Evolutionary conservation across 176 grass and related monocot genomes (phyloP).

Genomic region (Oryza coarctata): DNA sequence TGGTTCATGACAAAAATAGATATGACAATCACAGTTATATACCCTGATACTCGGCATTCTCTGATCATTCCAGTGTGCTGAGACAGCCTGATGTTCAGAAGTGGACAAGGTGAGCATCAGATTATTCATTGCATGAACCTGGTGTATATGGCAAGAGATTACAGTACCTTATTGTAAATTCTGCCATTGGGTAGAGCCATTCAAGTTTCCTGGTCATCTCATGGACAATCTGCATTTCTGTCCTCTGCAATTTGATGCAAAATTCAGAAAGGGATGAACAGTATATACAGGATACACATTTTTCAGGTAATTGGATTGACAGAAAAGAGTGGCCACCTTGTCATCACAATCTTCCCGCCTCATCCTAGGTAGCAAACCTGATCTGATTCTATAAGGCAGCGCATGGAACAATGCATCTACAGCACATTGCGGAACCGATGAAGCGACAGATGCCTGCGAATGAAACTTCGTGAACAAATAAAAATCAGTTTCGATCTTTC

Average conservation of each 20-base stretch:
- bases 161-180: conserved; percentile 51
- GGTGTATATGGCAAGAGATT: neutral
- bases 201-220: conserved; percentile 59
- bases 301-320: neutral
- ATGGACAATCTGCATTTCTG: conserved; percentile 31
- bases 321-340: conserved; percentile 3
- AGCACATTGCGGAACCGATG: neutral
- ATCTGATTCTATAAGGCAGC: conserved; percentile 18
- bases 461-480: neutral
- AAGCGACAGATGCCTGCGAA: neutral
- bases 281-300: neutral
- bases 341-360: neutral
- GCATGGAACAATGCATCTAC: conserved; percentile 2
- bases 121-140: conserved; percentile 8
- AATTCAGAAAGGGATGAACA: conserved; percentile 13
- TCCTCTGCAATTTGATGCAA: conserved; percentile 36
- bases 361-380: conserved; percentile 14
- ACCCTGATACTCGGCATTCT: conserved; percentile 21
- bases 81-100: neutral
- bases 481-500: neutral
- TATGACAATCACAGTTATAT: neutral
- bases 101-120: neutral
- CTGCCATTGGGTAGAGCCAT: conserved; percentile 63
- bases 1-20: neutral
- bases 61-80: neutral